Base-by-base conservation (phyloP, 148 eudicot species). In the Cornus florida region DNA sequence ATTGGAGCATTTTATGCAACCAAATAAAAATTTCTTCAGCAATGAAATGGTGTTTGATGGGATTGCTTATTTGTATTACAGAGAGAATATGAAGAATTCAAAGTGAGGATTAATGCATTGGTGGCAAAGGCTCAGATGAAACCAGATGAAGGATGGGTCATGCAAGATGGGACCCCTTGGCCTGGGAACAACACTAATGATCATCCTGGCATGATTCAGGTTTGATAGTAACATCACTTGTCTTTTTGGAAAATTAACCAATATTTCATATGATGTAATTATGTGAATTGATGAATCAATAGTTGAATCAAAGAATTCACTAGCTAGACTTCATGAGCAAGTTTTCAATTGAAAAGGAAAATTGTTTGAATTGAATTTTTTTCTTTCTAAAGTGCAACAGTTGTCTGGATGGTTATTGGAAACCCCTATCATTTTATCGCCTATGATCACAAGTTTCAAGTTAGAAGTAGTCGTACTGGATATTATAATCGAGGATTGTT, bases 171-270 rank as follows among this genome's bases (percentile, higher is more conserved):
- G 50, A 91, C 90, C 41, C 97, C 94, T 6, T 94, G 98, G 98
- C 98, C 98, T 10, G 98, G 98, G 32, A 94, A 94, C 79, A 92
- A 92, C 88, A 91, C 92, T 4, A 88, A 97, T 4, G 98, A 94
- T 85, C 98, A 94, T 75, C 98, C 98, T 78, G 98, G 98, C 74
- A 94, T 94, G 98, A 94, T 94, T 81, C 98, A 94, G 96, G 97
- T 92, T 71, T 68, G 60, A 68, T 24, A 33, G 56, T 32, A 5
- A 1, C 6, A 43, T 43, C 10, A 43, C 9, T 43, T 43, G 7
- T 39, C 28, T 4, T 65, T 3, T 16, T 46, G 23, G 9, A 4
- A 16, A 20, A 16, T 60, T 60, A 60, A 60, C 3, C 22, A 19
- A 5, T 6, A n/a, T 17, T 17, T 62, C 10, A 24, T 62, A 17